Evolutionary conservation across 2,329 filamentous ascomycete genomes (phyloP).

Genomic region (Dactylella cylindrospora): DNA sequence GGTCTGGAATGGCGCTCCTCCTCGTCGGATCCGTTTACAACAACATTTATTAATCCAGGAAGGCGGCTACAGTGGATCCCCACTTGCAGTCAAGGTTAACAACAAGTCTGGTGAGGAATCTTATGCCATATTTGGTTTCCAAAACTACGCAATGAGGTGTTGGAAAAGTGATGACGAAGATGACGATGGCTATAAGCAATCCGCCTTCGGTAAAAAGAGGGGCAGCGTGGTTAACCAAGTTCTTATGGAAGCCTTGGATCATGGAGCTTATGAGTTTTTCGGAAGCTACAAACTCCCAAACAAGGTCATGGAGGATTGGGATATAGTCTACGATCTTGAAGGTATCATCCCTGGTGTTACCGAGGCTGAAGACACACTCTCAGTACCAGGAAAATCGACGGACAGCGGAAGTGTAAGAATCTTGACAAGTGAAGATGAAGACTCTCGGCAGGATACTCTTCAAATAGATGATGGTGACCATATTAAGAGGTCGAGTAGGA

Average conservation of each 20-base stretch:
- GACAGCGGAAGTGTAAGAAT: too few species aligned
- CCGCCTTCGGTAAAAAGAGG: conserved; percentile 14
- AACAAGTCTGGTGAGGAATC: conserved; percentile 19
- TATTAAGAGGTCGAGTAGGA: conserved; percentile 24
- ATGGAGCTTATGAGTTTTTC: conserved; percentile 39
- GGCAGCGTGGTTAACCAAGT: conserved; percentile 32
- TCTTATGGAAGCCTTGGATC: conserved; percentile 35
- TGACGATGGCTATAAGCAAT: conserved; percentile 32
- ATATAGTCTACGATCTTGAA: conserved; percentile 37
- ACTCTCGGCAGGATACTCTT: too few species aligned
- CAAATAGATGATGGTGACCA: not conserved
- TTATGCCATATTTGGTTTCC: conserved; percentile 37
- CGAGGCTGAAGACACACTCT: not conserved
- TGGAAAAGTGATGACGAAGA: conserved; percentile 31
- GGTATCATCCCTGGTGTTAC: not conserved
- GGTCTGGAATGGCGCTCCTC: conserved; percentile 32
- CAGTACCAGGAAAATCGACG: too few species aligned
- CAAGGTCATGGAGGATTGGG: conserved; percentile 34
- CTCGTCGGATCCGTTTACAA: conserved; percentile 16
- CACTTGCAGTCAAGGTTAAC: conserved; percentile 34
- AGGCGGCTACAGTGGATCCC: conserved; percentile 35
- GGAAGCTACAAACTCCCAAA: conserved; percentile 31
- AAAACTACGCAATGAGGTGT: conserved; percentile 40
- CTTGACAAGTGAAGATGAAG: too few species aligned
- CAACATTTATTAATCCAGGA: conserved; percentile 39